Conservation (phyloP, 331 rosid species). For the Quercus lobata region DNA sequence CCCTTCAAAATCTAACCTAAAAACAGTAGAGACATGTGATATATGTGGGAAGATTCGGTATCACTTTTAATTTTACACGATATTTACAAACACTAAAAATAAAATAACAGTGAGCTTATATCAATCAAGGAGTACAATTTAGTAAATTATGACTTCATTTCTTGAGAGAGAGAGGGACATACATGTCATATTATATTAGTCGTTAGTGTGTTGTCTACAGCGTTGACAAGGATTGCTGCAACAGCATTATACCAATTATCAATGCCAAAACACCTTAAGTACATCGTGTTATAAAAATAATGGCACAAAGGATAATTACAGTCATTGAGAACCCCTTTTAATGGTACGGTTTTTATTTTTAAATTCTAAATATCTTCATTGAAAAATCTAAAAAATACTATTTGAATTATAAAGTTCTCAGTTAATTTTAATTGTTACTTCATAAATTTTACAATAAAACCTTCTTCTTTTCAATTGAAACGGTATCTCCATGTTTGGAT, state of each 20-base stretch:
- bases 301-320: not conserved
- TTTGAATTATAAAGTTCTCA: no score
- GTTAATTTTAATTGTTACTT: not conserved
- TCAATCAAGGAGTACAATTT: no score
- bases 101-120: no score
- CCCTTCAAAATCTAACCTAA: no score
- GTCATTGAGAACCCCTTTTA: no score
- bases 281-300: slow-evolving; percentile 2
- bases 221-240: not conserved
- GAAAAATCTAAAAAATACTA: no score
- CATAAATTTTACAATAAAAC: not conserved
- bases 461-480: not conserved
- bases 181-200: not conserved
- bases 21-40: no score
- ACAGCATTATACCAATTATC: slow-evolving; percentile 13
- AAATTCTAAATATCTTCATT: no score
- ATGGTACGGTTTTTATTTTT: not conserved
- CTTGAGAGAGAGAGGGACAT: not conserved
- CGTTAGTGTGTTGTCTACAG: not conserved
- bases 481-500: not conserved
- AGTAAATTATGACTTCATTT: not conserved
- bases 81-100: no score
- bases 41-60: no score
- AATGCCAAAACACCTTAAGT: not conserved
- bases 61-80: no score